phyloP scores from a whole-genome alignment of 148 eudicot genomes.

The Fagopyrum esculentum region DNA sequence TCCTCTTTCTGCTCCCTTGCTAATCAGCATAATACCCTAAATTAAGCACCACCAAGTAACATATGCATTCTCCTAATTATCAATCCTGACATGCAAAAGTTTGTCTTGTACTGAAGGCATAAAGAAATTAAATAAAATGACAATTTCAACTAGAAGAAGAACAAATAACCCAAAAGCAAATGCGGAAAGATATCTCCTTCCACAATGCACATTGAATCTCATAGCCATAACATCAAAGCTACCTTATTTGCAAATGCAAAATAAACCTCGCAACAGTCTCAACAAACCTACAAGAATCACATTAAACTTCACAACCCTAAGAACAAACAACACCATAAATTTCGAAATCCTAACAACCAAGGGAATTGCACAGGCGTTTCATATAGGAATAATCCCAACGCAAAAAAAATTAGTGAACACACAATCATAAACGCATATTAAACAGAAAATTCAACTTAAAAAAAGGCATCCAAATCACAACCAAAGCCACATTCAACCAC shows the following conservation, averaged over 20 bases:
- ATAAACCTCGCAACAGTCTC: background rate
- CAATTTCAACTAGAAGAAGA: background rate
- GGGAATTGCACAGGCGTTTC: background rate
- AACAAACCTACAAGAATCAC: background rate
- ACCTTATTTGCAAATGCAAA: background rate
- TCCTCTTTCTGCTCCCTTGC: background rate
- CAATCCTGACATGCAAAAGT: background rate
- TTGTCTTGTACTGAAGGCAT: background rate
- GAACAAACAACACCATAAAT: background rate
- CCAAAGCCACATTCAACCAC: background rate
- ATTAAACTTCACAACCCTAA: background rate
- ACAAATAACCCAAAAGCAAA: background rate
- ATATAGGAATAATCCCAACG: background rate
- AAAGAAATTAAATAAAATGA: background rate
- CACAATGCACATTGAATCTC: background rate
- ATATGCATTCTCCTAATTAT: background rate
- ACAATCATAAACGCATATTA: background rate
- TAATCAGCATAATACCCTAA: background rate
- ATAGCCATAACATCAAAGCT: background rate
- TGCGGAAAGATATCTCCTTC: background rate
- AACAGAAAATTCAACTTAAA: background rate
- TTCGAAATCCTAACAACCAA: background rate
- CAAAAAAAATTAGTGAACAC: background rate
- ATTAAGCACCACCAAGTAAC: background rate
- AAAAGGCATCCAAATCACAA: background rate